Conservation (phyloP, 2,329 filamentous ascomycete species). For the Chrysosporium keratinophilum region DNA sequence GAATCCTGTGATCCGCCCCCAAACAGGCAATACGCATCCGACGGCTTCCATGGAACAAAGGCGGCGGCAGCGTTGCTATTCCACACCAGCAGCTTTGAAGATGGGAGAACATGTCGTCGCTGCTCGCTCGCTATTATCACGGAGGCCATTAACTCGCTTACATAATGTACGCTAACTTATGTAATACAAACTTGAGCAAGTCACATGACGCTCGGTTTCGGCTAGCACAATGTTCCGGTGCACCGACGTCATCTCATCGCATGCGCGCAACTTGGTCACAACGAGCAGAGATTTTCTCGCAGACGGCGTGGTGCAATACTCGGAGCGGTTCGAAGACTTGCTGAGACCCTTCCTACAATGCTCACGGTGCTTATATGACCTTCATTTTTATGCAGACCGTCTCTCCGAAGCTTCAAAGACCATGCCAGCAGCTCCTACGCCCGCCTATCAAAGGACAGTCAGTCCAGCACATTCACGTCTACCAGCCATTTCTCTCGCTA, state of each 20-base stretch:
- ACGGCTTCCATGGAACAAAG: neutral
- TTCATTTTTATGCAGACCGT: neutral
- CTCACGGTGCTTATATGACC: neutral
- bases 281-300: neutral
- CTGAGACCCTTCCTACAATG: neutral
- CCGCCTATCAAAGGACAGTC: neutral
- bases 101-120: too few species aligned
- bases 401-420: neutral
- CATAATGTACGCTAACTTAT: too few species aligned
- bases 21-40: neutral
- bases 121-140: neutral
- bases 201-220: neutral
- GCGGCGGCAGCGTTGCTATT: neutral
- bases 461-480: constrained; percentile 26
- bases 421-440: neutral
- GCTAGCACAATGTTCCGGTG: neutral
- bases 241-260: constrained; percentile 10
- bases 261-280: neutral
- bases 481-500: constrained; percentile 53
- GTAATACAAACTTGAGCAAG: too few species aligned
- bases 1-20: too few species aligned
- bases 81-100: neutral
- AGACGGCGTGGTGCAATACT: neutral
- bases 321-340: neutral
- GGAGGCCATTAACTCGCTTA: neutral